phyloP scores from a whole-genome alignment of 2,329 filamentous ascomycete species.

The Neurospora sp. region DNA sequence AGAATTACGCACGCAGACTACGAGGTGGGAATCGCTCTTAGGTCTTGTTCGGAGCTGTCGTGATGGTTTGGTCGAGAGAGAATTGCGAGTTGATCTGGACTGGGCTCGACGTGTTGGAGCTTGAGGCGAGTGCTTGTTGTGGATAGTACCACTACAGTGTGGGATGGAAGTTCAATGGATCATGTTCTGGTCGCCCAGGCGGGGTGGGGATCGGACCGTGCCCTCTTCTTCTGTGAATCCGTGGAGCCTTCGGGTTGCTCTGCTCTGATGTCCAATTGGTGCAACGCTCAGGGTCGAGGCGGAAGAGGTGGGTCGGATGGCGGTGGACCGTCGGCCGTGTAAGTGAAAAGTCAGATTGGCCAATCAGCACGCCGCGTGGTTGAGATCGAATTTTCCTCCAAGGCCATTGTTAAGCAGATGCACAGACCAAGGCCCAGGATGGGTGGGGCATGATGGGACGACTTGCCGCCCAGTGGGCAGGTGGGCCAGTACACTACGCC shows the following conservation, averaged over 20 bases:
- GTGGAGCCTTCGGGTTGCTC: background rate
- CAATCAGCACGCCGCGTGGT: background rate
- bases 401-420: background rate
- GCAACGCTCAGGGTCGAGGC: background rate
- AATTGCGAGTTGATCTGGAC: background rate
- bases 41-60: background rate
- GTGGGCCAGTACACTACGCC: background rate
- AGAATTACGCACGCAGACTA: background rate
- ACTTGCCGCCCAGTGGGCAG: background rate
- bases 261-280: background rate
- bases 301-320: background rate
- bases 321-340: background rate
- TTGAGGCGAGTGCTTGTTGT: background rate
- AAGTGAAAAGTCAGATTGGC: background rate
- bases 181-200: background rate
- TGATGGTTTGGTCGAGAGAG: background rate
- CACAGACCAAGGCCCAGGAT: background rate
- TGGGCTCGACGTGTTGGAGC: background rate
- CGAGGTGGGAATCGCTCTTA: background rate
- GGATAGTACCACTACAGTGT: background rate
- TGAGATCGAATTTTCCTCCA: background rate
- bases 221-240: background rate
- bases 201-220: background rate
- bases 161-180: background rate
- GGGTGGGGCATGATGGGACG: background rate